Conservation (phyloP, 1,139 yeast species). For the Yamadazyma mexicana region DNA sequence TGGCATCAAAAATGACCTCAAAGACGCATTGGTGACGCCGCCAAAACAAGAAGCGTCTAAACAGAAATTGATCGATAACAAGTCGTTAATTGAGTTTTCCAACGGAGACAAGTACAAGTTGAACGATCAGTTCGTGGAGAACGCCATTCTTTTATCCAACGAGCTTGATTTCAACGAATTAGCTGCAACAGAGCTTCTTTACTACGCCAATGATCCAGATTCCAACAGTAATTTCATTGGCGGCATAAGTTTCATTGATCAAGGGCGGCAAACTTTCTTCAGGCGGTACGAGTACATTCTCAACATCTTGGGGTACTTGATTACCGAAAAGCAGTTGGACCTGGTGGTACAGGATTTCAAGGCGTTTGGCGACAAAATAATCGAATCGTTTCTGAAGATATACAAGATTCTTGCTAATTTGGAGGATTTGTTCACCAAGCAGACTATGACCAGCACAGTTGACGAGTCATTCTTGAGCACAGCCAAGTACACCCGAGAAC, state of each 20-base stretch:
- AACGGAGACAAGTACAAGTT: constrained; percentile 63
- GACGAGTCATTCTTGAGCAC: constrained; percentile 55
- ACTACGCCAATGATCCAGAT: constrained; percentile 40
- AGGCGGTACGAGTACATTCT: constrained; percentile 69
- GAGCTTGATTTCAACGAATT: constrained; percentile 41
- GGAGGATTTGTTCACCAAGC: constrained; percentile 66
- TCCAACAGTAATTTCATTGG: constrained; percentile 25
- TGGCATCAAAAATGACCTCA: constrained; percentile 48
- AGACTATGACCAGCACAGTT: constrained; percentile 45
- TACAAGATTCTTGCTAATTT: constrained; percentile 56
- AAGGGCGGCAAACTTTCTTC: constrained; percentile 71
- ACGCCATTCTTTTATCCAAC: constrained; percentile 58
- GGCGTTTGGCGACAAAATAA: constrained; percentile 35
- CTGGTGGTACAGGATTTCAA: constrained; percentile 19
- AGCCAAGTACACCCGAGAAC: constrained; percentile 58
- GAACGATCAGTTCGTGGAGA: constrained; percentile 56
- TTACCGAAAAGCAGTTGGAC: constrained; percentile 33
- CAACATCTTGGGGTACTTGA: constrained; percentile 63
- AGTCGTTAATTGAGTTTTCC: constrained; percentile 50
- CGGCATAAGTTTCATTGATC: constrained; percentile 60
- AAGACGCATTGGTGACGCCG: constrained; percentile 49
- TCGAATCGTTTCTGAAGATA: constrained; percentile 56
- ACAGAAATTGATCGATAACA: constrained; percentile 44
- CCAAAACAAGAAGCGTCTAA: constrained; percentile 56
- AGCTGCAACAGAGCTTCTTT: constrained; percentile 37